A percentile compares a stretch with the other conserved stretches of the same genome.
phyloP scores from a whole-genome alignment of 192 early-diverging fungal genomes.

The Linnemannia schmuckeri region DNA sequence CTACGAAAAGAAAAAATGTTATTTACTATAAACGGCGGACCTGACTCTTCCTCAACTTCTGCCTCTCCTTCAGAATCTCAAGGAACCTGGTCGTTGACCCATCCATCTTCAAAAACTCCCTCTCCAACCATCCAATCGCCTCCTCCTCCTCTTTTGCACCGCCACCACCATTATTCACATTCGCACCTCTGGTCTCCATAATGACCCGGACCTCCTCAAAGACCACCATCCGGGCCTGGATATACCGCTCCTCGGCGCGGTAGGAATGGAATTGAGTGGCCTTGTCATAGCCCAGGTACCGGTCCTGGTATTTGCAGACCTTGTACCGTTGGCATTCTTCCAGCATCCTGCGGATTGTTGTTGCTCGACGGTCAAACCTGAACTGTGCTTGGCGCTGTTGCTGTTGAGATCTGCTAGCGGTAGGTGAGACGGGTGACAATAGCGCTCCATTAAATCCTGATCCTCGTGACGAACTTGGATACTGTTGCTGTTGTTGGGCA shows the following conservation, averaged over 20 bases:
- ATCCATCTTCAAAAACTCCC: constrained; percentile 1
- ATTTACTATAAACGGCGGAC: neutral
- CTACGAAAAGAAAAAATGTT: too few species aligned
- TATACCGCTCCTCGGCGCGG: neutral
- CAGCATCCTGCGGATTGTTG: neutral
- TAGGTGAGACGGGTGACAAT: neutral
- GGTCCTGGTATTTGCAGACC: neutral
- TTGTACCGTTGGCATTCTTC: neutral
- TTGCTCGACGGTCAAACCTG: neutral
- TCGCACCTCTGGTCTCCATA: neutral
- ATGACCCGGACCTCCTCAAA: neutral
- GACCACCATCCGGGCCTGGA: neutral
- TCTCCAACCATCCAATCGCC: neutral
- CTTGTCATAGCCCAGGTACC: neutral
- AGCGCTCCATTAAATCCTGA: neutral
- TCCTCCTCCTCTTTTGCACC: neutral
- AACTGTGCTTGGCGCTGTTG: neutral
- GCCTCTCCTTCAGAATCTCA: neutral
- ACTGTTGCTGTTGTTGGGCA: neutral
- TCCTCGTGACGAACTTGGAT: neutral
- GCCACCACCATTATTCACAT: too few species aligned
- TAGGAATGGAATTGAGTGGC: neutral
- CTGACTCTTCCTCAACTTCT: neutral
- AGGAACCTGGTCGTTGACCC: neutral
- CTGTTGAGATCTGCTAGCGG: neutral